Conservation (phyloP, 2,329 filamentous ascomycete genomes). For the Alternaria sp. region DNA sequence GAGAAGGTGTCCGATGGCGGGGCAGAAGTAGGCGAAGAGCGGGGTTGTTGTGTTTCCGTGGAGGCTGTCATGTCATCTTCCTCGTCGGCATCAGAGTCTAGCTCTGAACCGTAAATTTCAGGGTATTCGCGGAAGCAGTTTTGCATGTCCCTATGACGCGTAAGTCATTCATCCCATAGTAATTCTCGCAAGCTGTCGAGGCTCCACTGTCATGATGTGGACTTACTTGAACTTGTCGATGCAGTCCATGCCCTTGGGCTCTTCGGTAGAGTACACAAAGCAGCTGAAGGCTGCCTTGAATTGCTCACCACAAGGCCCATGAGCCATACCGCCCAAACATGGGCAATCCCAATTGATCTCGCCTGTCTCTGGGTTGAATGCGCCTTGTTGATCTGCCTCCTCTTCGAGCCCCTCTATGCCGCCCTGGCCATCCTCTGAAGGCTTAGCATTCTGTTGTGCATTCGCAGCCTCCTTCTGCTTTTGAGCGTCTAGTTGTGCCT, state of each 20-base stretch:
- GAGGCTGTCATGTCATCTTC: slow-evolving; percentile 59
- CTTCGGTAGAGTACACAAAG: slow-evolving; percentile 93
- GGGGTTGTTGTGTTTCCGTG: slow-evolving; percentile 9
- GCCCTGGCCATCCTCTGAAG: slow-evolving; percentile 29
- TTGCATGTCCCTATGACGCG: slow-evolving; percentile 80
- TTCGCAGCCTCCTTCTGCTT: slow-evolving; percentile 31
- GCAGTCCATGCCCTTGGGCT: slow-evolving; percentile 97
- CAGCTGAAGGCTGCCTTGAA: slow-evolving; percentile 98
- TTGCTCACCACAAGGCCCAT: slow-evolving; percentile 93
- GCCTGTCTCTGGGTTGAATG: slow-evolving; percentile 97
- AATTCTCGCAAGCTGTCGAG: background rate
- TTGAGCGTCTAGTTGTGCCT: slow-evolving; percentile 43
- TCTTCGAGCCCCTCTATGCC: slow-evolving; percentile 72
- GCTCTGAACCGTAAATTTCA: slow-evolving; percentile 89
- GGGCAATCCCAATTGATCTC: slow-evolving; percentile 99
- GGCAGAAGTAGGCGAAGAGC: slow-evolving; percentile 3
- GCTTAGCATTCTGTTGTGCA: slow-evolving; percentile 22
- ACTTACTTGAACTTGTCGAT: slow-evolving; percentile 96
- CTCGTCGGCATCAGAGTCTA: slow-evolving; percentile 80
- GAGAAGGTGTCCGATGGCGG: slow-evolving; percentile 2
- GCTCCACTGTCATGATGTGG: background rate
- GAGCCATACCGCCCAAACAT: slow-evolving; percentile 94
- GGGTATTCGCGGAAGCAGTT: slow-evolving; percentile 94
- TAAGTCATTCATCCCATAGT: slow-evolving; percentile 11
- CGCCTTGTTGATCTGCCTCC: slow-evolving; percentile 86